Conservation (phyloP, 306 rosid species). For the Macrotyloma uniflorum region DNA sequence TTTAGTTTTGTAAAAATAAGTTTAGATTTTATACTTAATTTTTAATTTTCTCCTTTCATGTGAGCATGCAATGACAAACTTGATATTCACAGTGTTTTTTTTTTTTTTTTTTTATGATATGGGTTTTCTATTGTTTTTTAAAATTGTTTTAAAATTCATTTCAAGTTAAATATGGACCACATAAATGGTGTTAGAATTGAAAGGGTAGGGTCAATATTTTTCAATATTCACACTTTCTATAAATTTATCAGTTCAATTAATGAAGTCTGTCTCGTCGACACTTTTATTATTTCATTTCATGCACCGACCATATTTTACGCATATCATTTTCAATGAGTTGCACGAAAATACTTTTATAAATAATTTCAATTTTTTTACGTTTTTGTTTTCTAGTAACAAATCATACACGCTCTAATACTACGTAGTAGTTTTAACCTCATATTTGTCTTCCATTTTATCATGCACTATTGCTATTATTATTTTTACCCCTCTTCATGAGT, state of each 20-base stretch:
- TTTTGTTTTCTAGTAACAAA: not conserved
- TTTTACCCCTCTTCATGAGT: not conserved
- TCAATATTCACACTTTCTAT: not conserved
- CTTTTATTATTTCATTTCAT: not conserved
- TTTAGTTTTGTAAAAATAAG: too few species aligned
- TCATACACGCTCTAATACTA: too few species aligned
- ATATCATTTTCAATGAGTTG: not conserved
- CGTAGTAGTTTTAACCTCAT: not conserved
- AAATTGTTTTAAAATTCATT: too few species aligned
- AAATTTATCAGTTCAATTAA: not conserved
- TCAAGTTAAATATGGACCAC: too few species aligned
- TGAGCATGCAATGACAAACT: too few species aligned
- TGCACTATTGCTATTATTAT: not conserved
- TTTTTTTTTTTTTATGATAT: too few species aligned
- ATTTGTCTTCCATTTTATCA: not conserved
- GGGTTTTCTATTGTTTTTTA: too few species aligned
- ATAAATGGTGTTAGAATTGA: not conserved
- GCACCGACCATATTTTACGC: not conserved
- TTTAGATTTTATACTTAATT: too few species aligned
- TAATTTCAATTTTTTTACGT: not conserved
- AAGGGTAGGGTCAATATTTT: too few species aligned
- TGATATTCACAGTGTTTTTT: too few species aligned
- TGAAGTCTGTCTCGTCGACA: not conserved
- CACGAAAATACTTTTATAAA: not conserved
- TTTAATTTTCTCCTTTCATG: too few species aligned